Evolutionary conservation across 192 early-diverging fungal genomes (phyloP), one percentile per base, ranked within the genome.

Genomic region (Coemansia aciculifera): DNA sequence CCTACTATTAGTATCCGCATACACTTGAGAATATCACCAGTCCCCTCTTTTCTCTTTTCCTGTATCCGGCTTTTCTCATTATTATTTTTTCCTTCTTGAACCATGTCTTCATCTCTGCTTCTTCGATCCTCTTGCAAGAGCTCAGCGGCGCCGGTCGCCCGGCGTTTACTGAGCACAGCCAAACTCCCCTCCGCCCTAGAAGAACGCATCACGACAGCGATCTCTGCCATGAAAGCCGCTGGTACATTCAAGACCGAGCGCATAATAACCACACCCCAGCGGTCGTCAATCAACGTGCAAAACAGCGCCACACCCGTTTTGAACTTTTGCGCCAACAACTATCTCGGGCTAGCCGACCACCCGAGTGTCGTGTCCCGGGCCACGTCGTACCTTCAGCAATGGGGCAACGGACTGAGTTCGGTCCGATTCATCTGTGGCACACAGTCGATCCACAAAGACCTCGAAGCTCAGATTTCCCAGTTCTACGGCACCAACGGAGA

Each of bases 261-360:
- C 8, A 49, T 90, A 19, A 88, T 90, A 62, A 69, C 78, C 15
- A 83, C 87, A 1, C 79, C 87, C 9, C 89, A 90, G 73, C 76
- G 78, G 52, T 73, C 85, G 8, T 62, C 72, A 5, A 88, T 89
- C 59, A 67, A 23, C 21, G 87, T 90, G 5, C 83, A 81, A 54
- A 63, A 61, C 48, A 66, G 74, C 42, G 54, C 52, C 29, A 59
- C 10, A n/a, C 66, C 75, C 13, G 85, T 87, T 34, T 57, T 89
- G 61, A 89, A 89, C 81, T 89, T 90, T 66, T 90, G 89, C 59
- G 89, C 89, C 61, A 90, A 90, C 85, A 90, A 89, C 81, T 90
- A 90, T 64, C 80, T 90, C 12, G 89, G 87, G 24, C 77, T 90
- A 34, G 85, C 89, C 3, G 86, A 86, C 62, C 79, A 87, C 54